These are phyloP conservation scores for Eucalyptus viminalis DNA, from an alignment of 345 rosid genomes.

Conservation along the genomic window DNA sequence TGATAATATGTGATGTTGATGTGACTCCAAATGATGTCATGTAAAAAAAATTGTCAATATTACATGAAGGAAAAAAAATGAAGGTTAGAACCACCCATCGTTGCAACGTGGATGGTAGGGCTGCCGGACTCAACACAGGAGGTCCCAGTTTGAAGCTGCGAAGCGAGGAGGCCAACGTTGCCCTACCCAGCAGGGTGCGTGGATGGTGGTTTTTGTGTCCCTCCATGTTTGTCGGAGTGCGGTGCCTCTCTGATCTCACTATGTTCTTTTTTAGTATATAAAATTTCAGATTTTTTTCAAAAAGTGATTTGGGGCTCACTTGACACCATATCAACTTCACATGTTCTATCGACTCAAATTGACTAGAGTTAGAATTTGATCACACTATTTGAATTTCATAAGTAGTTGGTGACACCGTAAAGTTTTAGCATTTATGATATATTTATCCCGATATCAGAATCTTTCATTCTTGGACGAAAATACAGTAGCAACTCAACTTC, in stretches of 20 bases:
- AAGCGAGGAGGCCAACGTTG: too few relatives aligned
- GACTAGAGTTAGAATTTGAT: rapidly evolving
- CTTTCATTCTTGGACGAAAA: neutral
- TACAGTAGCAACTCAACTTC: neutral
- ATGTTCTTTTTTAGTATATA: rapidly evolving
- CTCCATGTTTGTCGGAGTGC: too few relatives aligned
- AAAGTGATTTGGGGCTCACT: neutral
- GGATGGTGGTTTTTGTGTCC: too few relatives aligned
- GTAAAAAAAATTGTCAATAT: neutral
- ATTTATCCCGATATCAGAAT: neutral
- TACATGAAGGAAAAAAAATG: neutral
- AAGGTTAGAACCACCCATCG: neutral
- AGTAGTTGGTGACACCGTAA: rapidly evolving
- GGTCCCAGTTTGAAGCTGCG: too few relatives aligned
- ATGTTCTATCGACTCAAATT: neutral
- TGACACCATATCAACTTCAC: neutral
- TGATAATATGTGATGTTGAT: neutral
- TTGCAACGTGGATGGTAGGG: too few relatives aligned
- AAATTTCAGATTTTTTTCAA: too few relatives aligned
- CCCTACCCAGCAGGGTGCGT: too few relatives aligned
- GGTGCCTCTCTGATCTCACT: rapidly evolving
- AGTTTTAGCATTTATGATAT: rapidly evolving
- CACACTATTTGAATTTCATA: neutral
- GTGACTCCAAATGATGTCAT: neutral
- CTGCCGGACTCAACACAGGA: too few relatives aligned